Conservation (phyloP, 352 stramenopile species). For the Thalassiosira hispida region DNA sequence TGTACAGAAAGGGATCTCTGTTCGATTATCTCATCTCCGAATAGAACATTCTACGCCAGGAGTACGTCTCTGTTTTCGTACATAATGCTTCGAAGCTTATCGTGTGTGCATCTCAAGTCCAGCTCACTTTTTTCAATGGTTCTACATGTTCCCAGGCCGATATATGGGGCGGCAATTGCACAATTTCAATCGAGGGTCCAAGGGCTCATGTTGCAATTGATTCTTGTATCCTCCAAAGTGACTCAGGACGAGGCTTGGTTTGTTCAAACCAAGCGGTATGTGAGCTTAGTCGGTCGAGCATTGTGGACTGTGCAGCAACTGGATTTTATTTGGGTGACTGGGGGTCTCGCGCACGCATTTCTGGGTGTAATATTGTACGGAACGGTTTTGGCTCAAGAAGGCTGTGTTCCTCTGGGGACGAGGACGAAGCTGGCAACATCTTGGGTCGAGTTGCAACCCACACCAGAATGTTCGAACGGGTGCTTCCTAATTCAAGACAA, state of each 20-base stretch:
- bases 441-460: conserved; percentile 4
- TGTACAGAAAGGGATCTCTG: conserved; percentile 25
- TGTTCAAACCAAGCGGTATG: conserved; percentile 42
- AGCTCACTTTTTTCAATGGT: too few species aligned
- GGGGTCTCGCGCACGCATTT: conserved; percentile 25
- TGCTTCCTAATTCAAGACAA: conserved; percentile 11
- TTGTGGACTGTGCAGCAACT: conserved; percentile 60
- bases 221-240: conserved; percentile 45
- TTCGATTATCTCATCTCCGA: conserved; percentile 36
- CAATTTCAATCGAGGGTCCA: conserved; percentile 31
- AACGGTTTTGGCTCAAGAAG: conserved; percentile 47
- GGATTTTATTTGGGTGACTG: conserved; percentile 60
- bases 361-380: conserved; percentile 46
- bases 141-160: conserved; percentile 20
- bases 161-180: conserved; percentile 57
- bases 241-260: conserved; percentile 56
- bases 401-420: neutral
- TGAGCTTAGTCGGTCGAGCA: conserved; percentile 27
- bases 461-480: conserved; percentile 8
- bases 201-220: conserved; percentile 39
- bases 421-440: conserved; percentile 4
- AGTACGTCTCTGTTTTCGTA: conserved; percentile 9
- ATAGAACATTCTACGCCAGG: conserved; percentile 43
- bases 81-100: neutral
- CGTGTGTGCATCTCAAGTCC: neutral